phyloP scores from a whole-genome alignment of 73 alveolate species.

The Paramecium caudatum region DNA sequence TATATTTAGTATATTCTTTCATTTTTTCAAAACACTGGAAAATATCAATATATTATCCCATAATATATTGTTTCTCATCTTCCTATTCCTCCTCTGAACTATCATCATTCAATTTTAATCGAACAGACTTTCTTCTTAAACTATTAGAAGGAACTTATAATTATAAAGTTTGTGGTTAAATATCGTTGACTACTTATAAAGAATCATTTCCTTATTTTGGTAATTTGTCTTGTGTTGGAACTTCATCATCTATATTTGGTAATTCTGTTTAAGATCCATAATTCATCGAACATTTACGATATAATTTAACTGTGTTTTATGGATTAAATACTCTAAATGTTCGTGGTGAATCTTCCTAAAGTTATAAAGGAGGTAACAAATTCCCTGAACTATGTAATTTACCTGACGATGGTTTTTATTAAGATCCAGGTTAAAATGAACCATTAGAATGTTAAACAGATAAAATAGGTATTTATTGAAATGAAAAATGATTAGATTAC shows the following conservation, averaged over 20 bases:
- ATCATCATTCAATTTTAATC: background rate
- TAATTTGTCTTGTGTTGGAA: background rate
- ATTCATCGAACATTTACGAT: background rate
- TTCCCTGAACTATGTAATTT: too few relatives aligned
- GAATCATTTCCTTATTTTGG: background rate
- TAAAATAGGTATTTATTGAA: background rate
- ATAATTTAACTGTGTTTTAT: background rate
- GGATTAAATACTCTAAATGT: background rate
- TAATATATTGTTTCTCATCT: background rate
- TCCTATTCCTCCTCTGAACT: background rate
- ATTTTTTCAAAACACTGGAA: background rate
- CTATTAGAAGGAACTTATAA: background rate
- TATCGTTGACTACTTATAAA: background rate
- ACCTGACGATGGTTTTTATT: too few relatives aligned
- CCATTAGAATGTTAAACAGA: background rate
- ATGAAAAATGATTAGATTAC: background rate
- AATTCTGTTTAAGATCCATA: constrained; percentile 21
- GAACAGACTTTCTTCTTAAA: background rate
- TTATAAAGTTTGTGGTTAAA: background rate
- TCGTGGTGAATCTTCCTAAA: background rate
- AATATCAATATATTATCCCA: constrained; percentile 13
- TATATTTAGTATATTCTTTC: background rate
- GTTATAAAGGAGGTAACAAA: background rate
- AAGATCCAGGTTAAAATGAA: background rate
- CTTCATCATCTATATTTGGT: background rate